Evolutionary conservation across 345 rosid genomes (phyloP).

Genomic region (Brassica napus): Da-Ae NC_063447.1:884501-885000

Average conservation of each 20-base stretch:
- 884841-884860: conserved; percentile 26
- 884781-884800: conserved; percentile 59
- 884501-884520: conserved; percentile 9
- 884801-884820: conserved; percentile 33
- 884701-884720: conserved; percentile 40
- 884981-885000: conserved; percentile 39
- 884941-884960: conserved; percentile 42
- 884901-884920: conserved; percentile 42
- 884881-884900: conserved; percentile 42
- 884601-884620: conserved; percentile 75
- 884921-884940: conserved; percentile 20
- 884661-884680: conserved; percentile 42
- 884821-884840: conserved; percentile 43
- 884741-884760: conserved; percentile 16
- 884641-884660: conserved; percentile 31
- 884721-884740: conserved; percentile 37
- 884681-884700: conserved; percentile 31
- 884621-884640: conserved; percentile 48
- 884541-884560: conserved; percentile 59
- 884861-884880: conserved; percentile 36
- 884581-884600: conserved; percentile 78
- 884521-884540: conserved; percentile 47
- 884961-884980: conserved; percentile 40
- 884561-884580: conserved; percentile 55
- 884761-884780: conserved; percentile 20